Evolutionary conservation across 1,284 basidiomycete species (phyloP), one percentile per base, ranked within the genome.

Genomic region (Ustilago crameri): DNA sequence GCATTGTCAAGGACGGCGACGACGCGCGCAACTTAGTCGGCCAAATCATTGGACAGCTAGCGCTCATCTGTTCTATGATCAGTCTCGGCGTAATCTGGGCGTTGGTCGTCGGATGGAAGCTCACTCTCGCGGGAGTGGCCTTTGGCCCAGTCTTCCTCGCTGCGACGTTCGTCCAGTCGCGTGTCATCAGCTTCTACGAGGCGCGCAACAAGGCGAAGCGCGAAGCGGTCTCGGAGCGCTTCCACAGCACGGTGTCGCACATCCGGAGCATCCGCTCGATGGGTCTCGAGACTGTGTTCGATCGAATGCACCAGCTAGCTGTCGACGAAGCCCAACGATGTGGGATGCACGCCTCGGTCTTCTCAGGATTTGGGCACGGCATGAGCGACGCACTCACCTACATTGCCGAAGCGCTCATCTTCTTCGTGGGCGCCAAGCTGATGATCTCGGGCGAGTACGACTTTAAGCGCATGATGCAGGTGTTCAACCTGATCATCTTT

Each of bases 401-500:
- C 81, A 87, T 93, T 34, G 69, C 68, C 27, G 44, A 81, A 86
- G 95, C 93, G 1, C 86, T 96, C 10, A 86, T 98, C 55, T 95
- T 95, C 85, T 95, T 91, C 78, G 90, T 94, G 48, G 93, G 93
- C 37, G 91, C 93, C 0, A 85, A 91, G 30, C 88, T 98, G 67
- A 89, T 98, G 71, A 87, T 89, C 5, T 86, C 87, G 4, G 92
- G 91, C n/a, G 89, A 87, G 14, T 94, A 95, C 84, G 88, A 89
- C 15, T 96, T 95, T 83, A 86, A 90, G 66, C 88, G 90, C 69
- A 93, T 97, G 91, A 88, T 96, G 44, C 88, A 94, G 84, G 91
- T 92, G 23, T 89, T 96, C 81, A 91, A 95, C 66, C 87, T 98
- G 59, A 91, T 98, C 58, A 89, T 98, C 37, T 98, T 98, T 85